Evolutionary conservation across 2,329 filamentous ascomycete species (phyloP).

Genomic region (Colletotrichum sp.): DNA sequence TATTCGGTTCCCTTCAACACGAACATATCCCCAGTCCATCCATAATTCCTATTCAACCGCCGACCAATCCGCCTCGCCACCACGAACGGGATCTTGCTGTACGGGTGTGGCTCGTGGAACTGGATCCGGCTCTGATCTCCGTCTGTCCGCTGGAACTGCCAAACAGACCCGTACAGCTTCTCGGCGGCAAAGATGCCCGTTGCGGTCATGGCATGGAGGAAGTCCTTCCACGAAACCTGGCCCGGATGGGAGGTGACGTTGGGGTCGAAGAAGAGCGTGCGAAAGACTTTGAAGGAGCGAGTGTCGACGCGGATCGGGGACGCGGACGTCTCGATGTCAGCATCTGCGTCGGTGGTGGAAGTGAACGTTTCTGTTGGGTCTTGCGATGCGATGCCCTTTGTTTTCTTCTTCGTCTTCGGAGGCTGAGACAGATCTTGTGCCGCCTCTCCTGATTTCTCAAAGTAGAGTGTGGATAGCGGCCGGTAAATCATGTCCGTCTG

Average conservation of each 20-base stretch:
- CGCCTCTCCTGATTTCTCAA: not conserved
- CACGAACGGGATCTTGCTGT: conserved; percentile 52
- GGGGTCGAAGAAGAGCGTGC: conserved; percentile 46
- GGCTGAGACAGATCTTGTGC: not conserved
- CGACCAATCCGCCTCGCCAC: conserved; percentile 52
- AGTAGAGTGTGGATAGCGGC: conserved; percentile 29
- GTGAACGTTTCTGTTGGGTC: too few relatives aligned
- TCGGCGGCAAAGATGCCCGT: conserved; percentile 52
- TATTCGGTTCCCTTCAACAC: conserved; percentile 11
- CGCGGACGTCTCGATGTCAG: not conserved
- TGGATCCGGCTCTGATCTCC: conserved; percentile 53
- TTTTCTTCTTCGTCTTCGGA: conserved; percentile 25
- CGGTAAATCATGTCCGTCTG: not conserved
- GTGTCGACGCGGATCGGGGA: conserved; percentile 30
- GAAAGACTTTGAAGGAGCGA: conserved; percentile 38
- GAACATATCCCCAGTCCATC: conserved; percentile 54
- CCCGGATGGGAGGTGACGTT: conserved; percentile 40
- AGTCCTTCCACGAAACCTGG: conserved; percentile 58
- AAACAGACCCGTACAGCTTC: conserved; percentile 65
- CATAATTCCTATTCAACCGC: conserved; percentile 53
- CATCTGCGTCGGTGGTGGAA: not conserved
- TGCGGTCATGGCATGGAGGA: conserved; percentile 55
- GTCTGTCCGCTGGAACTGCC: conserved; percentile 57
- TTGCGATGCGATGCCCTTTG: not conserved
- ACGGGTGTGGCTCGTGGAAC: conserved; percentile 65